A percentile compares a stretch with the other conserved stretches of the same genome.
phyloP scores from a whole-genome alignment of 495 filamentous ascomycete species.

The Cercophora sp. region DNA sequence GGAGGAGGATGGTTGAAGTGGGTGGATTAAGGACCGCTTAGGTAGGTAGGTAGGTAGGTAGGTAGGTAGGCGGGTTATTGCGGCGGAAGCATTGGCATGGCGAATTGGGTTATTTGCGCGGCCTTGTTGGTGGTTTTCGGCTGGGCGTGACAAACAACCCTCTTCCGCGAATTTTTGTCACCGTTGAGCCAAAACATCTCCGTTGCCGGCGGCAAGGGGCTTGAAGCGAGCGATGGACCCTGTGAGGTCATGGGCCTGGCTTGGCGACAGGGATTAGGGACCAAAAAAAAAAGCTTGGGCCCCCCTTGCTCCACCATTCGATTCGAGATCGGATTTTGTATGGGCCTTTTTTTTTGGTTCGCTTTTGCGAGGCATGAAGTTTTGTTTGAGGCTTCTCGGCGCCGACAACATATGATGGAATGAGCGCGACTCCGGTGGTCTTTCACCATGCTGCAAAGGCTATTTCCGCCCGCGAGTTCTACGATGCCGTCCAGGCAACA shows the following conservation, averaged over 20 bases:
- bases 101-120: too few species aligned
- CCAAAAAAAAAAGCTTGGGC: too few species aligned
- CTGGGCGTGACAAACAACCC: not conserved
- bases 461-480: slow-evolving; percentile 50
- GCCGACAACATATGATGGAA: slow-evolving; percentile 32
- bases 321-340: too few species aligned
- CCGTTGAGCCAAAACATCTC: too few species aligned
- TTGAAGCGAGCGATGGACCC: too few species aligned
- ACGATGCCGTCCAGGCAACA: slow-evolving; percentile 46
- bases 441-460: slow-evolving; percentile 41
- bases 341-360: too few species aligned
- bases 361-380: too few species aligned
- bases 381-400: not conserved
- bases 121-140: not conserved
- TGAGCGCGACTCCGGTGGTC: slow-evolving; percentile 37
- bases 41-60: slow-evolving; percentile 6
- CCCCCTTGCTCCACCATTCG: too few species aligned
- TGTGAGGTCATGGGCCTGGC: slow-evolving; percentile 8
- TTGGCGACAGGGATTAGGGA: slow-evolving; percentile 1
- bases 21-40: slow-evolving; percentile 11
- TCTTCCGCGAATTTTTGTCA: not conserved
- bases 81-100: not conserved
- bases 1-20: too few species aligned
- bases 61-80: not conserved
- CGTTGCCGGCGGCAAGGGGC: too few species aligned